Base-by-base conservation (phyloP, 2,329 filamentous ascomycete species). In the Cercospora sp. region DNA sequence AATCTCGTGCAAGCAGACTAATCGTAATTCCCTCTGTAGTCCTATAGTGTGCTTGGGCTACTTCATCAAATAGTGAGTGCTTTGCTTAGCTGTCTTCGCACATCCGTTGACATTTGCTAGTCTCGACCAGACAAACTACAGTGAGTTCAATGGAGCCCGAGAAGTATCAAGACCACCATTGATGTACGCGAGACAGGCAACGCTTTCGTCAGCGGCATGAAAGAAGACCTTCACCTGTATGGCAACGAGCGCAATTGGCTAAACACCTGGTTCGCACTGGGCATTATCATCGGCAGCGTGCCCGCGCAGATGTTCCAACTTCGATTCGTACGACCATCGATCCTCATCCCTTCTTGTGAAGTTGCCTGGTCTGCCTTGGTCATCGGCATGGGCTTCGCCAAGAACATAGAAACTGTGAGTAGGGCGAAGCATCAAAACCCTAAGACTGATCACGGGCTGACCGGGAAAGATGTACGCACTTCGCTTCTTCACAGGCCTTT, bases 171-270 rank as follows among this genome's bases (percentile, higher is more conserved):
- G 30, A 28, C 16, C 1, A 12, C 45, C 16, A 53, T n/a, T 34
- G 16, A 37, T 26, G 5, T 12, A n/a, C 2, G 2, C 21, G 1
- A 24, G 32, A 21, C 21, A 66, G 40, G n/a, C 69, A 82, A 82
- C 73, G 80, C 80, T 8, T 82, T 80, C 63, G 78, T 82, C 12
- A 74, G 77, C 58, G 80, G 80, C 5, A 82, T 82, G 80, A 77
- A 77, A 67, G 80, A 81, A 70, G 79, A 82, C 61, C 69, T 82
- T 30, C 64, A 72, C 28, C 61, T 71, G 12, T 66, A 69, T 79
- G 80, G 80, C 3, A 81, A 81, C 34, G 78, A 81, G 63, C 76
- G 81, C 26, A 81, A 81, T 60, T 71, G 68, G 66, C 61, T 69
- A 7, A 67, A 68, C 4, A 72, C 70, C 9, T 69, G 59, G 61